phyloP scores from a whole-genome alignment of 805 yeast species.

The Cyberlindnera xylosilytica region DNA sequence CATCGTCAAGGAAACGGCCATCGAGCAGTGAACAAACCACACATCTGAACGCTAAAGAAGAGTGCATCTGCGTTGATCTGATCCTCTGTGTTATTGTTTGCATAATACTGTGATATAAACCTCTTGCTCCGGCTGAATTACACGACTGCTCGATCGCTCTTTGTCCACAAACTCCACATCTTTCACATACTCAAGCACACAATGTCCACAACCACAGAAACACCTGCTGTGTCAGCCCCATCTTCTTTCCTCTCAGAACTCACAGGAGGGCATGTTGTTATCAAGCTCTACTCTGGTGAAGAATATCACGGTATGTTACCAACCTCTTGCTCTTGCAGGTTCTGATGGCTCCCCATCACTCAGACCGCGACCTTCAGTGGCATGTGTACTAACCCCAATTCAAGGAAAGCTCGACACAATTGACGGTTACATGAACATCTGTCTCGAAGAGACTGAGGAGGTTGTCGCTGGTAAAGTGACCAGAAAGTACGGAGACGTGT shows the following conservation, averaged over 20 bases:
- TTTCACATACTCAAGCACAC: conserved; percentile 1
- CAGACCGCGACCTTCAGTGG: background rate
- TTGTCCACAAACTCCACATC: too few species aligned
- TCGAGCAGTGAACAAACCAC: too few species aligned
- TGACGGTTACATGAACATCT: conserved; percentile 96
- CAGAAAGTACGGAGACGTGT: conserved; percentile 69
- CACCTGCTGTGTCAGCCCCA: conserved; percentile 44
- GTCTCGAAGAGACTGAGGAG: conserved; percentile 76
- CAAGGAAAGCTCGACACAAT: conserved; percentile 69
- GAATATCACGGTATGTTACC: conserved; percentile 67
- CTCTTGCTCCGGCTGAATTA: too few species aligned
- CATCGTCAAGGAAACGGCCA: too few species aligned
- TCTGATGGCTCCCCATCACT: background rate
- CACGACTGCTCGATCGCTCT: too few species aligned
- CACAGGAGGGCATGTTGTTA: conserved; percentile 75
- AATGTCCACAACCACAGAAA: conserved; percentile 11
- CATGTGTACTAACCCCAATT: background rate
- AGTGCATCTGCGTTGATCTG: too few species aligned
- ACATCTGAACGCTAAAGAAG: too few species aligned
- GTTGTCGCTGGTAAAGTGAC: conserved; percentile 45
- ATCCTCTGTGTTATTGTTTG: too few species aligned
- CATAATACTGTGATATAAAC: too few species aligned
- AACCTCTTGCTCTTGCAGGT: background rate
- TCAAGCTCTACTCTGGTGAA: conserved; percentile 83
- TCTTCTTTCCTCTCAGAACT: conserved; percentile 78